phyloP scores from a whole-genome alignment of 495 filamentous ascomycete species.

The Penicillium odoratum region DNA sequence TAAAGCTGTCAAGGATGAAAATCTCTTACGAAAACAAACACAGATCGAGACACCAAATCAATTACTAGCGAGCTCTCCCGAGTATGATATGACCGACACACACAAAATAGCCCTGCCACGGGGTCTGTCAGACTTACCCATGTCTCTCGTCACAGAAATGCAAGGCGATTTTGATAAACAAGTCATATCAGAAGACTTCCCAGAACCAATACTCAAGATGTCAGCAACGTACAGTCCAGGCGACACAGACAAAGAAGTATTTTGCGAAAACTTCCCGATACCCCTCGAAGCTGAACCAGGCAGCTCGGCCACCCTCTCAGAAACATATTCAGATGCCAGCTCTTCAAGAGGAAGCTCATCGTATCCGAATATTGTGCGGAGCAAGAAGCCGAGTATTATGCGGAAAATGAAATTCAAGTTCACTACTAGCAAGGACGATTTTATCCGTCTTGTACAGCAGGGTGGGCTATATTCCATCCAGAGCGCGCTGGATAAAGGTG shows the following conservation, averaged over 20 bases:
- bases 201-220: conserved; percentile 1
- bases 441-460: conserved; percentile 14
- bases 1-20: conserved; percentile 10
- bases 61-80: too few species aligned
- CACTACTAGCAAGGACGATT: conserved; percentile 12
- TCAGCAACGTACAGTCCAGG: conserved; percentile 4
- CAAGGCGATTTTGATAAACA: conserved; percentile 10
- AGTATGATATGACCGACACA: conserved; percentile 1
- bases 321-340: conserved; percentile 4
- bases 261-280: conserved; percentile 5
- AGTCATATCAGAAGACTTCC: conserved; percentile 10
- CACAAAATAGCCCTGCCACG: conserved; percentile 10
- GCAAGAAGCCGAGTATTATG: conserved; percentile 17
- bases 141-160: neutral
- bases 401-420: conserved; percentile 17
- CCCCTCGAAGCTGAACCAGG: conserved; percentile 2
- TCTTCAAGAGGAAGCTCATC: conserved; percentile 1
- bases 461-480: conserved; percentile 7
- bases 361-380: neutral
- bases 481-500: conserved; percentile 32
- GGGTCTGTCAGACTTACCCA: neutral
- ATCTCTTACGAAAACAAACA: conserved; percentile 5
- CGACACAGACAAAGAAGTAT: conserved; percentile 3
- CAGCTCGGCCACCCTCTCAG: neutral
- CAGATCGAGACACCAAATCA: neutral